These are phyloP conservation scores for Tolypocladium tundrense DNA, from an alignment of 2,329 filamentous ascomycete species.

Conservation along the genomic window DNA sequence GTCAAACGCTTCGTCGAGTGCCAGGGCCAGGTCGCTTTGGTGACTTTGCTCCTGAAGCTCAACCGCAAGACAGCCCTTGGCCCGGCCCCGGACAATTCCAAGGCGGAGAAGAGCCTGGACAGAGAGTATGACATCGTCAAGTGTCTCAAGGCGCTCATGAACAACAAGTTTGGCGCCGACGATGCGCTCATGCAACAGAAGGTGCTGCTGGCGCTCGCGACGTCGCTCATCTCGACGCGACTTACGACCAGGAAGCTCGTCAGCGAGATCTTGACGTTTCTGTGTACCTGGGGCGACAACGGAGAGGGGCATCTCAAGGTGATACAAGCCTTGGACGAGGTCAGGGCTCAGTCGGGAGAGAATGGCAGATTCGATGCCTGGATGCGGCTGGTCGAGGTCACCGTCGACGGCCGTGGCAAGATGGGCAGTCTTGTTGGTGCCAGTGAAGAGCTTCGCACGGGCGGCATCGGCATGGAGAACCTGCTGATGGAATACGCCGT, in stretches of 20 bases:
- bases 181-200: conserved; percentile 86
- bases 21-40: conserved; percentile 91
- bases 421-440: conserved; percentile 97
- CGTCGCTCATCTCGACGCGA: conserved; percentile 77
- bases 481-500: conserved; percentile 98
- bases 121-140: conserved; percentile 96
- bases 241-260: conserved; percentile 89
- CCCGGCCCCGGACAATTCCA: conserved; percentile 50
- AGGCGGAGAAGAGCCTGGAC: conserved; percentile 69
- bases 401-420: conserved; percentile 91
- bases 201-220: conserved; percentile 78
- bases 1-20: conserved; percentile 94
- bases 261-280: conserved; percentile 90
- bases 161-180: conserved; percentile 98
- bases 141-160: conserved; percentile 94
- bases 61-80: conserved; percentile 76
- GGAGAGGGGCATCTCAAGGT: conserved; percentile 88
- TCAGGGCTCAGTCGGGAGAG: conserved; percentile 80
- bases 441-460: conserved; percentile 89
- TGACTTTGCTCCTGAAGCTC: conserved; percentile 86
- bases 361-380: conserved; percentile 95
- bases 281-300: conserved; percentile 82
- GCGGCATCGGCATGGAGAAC: conserved; percentile 97
- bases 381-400: conserved; percentile 98
- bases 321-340: conserved; percentile 81